A percentile compares a stretch with the other conserved stretches of the same genome.
These are phyloP conservation scores for Plantago lanceolata DNA, from an alignment of 305 asterid genomes.

Conservation along the genomic window DNA sequence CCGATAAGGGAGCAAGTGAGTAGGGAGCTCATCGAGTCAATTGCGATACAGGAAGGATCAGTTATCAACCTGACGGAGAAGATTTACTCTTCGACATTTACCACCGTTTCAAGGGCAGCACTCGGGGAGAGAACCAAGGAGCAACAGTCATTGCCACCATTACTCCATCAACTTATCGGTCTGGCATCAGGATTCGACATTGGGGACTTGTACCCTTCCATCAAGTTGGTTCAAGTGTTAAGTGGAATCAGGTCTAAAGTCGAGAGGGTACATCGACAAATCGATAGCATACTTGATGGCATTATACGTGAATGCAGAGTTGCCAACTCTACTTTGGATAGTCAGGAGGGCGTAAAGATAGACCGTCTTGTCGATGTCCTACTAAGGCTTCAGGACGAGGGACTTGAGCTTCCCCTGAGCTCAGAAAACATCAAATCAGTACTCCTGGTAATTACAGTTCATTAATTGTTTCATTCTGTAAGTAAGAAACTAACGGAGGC, in stretches of 20 bases:
- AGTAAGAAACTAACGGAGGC: no score
- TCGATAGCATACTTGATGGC: neutral
- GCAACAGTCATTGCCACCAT: neutral
- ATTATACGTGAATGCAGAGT: constrained; percentile 1
- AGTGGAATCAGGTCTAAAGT: constrained; percentile 4
- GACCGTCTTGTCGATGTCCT: constrained; percentile 19
- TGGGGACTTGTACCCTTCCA: constrained; percentile 14
- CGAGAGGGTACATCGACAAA: neutral
- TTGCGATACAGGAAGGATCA: neutral
- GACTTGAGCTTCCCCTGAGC: constrained; percentile 1
- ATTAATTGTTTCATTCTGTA: neutral
- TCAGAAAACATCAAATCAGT: constrained; percentile 2
- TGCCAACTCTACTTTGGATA: no score
- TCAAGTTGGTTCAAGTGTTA: neutral
- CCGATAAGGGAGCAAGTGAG: constrained; percentile 3
- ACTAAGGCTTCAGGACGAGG: neutral
- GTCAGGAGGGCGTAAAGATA: neutral
- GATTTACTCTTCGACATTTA: neutral
- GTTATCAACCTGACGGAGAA: neutral
- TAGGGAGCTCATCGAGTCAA: neutral
- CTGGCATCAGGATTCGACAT: neutral
- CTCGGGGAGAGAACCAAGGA: constrained; percentile 2
- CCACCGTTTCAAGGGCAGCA: neutral
- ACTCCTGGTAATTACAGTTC: neutral
- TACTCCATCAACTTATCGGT: neutral